These are phyloP conservation scores for Citrus maxima DNA, from an alignment of 345 rosid genomes.

Conservation along the genomic window DNA sequence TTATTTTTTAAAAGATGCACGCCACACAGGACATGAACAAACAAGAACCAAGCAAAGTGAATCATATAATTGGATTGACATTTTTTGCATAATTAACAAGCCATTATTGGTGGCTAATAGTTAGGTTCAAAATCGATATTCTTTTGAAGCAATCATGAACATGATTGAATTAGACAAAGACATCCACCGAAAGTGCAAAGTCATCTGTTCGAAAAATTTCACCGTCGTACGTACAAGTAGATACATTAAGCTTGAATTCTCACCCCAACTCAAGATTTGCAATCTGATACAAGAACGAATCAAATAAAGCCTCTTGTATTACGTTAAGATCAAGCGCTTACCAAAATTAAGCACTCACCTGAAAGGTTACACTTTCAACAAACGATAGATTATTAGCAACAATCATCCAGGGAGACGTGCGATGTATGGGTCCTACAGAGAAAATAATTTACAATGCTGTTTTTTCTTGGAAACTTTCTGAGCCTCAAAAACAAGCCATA, in stretches of 20 bases:
- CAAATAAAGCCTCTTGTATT: background rate
- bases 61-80: background rate
- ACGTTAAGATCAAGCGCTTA: too few relatives aligned
- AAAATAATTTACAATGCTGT: background rate
- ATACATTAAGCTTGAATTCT: background rate
- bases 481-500: slow-evolving; percentile 1
- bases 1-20: background rate
- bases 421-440: background rate
- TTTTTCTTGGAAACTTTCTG: background rate
- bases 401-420: too few relatives aligned
- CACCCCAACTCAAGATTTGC: background rate
- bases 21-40: background rate
- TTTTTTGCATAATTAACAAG: background rate
- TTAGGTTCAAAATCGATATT: background rate
- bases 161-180: background rate
- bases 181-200: background rate
- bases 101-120: background rate
- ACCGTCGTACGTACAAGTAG: background rate
- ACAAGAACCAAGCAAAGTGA: background rate
- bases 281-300: background rate
- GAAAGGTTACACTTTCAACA: too few relatives aligned
- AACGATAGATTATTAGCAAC: too few relatives aligned
- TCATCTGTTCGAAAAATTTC: background rate
- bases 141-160: background rate
- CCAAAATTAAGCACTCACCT: too few relatives aligned